Conservation (phyloP, 257 asterid species). For the Coffea canephora region DNA sequence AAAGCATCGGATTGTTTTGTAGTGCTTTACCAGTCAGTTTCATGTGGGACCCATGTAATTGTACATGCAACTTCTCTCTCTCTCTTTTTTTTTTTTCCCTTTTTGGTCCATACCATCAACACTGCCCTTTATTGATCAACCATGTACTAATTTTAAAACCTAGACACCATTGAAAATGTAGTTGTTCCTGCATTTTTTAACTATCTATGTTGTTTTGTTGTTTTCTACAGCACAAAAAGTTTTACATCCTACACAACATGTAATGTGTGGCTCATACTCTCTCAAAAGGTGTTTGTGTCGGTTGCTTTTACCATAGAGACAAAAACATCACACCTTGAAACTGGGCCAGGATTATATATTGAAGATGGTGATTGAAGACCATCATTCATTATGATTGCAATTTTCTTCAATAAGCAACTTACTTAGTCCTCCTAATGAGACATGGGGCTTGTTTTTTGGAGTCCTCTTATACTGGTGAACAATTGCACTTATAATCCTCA, state of each 20-base stretch:
- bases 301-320: neutral
- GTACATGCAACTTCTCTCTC: neutral
- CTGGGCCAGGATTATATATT: neutral
- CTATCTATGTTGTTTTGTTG: neutral
- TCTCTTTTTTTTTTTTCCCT: no score
- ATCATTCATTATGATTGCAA: neutral
- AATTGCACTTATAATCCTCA: neutral
- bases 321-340: neutral
- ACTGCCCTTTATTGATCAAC: neutral
- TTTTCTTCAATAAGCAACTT: neutral
- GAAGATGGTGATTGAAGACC: neutral
- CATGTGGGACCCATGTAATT: neutral
- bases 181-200: neutral
- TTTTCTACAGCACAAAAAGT: neutral
- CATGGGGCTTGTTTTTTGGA: neutral
- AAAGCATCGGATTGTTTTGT: neutral
- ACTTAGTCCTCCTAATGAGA: neutral
- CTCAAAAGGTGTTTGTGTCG: neutral
- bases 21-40: neutral
- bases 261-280: neutral
- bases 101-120: neutral
- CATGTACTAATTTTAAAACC: neutral
- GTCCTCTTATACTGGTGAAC: neutral
- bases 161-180: neutral
- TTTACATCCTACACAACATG: neutral